These are phyloP conservation scores for Jacaranda mimosifolia DNA, from an alignment of 257 asterid species.

Conservation along the genomic window DNA sequence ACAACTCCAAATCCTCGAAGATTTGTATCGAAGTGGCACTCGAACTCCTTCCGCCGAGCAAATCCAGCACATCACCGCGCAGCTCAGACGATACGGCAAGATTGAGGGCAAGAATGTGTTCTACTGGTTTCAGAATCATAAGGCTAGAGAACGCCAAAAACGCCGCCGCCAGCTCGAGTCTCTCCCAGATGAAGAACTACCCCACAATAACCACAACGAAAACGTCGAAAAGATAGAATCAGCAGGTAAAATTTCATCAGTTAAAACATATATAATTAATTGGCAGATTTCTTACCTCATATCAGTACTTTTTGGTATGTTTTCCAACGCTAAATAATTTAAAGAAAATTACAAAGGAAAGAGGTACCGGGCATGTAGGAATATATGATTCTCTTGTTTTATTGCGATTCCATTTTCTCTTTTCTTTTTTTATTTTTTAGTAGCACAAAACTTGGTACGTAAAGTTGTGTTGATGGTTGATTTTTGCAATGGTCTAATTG, in stretches of 20 bases:
- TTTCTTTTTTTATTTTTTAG: slow-evolving; percentile 7
- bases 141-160: slow-evolving; percentile 91
- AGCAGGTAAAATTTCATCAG: slow-evolving; percentile 31
- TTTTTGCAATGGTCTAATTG: slow-evolving; percentile 9
- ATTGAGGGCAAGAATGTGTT: slow-evolving; percentile 96
- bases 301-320: not conserved
- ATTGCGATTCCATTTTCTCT: too few relatives aligned
- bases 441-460: slow-evolving; percentile 17
- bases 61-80: slow-evolving; percentile 88
- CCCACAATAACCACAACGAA: not conserved
- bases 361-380: not conserved
- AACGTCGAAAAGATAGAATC: slow-evolving; percentile 59
- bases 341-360: slow-evolving; percentile 27
- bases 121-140: slow-evolving; percentile 97
- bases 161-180: slow-evolving; percentile 85
- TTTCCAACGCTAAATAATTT: not conserved
- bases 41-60: slow-evolving; percentile 92
- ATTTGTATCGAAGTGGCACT: slow-evolving; percentile 77
- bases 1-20: slow-evolving; percentile 86
- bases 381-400: slow-evolving; percentile 24
- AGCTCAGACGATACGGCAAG: slow-evolving; percentile 81
- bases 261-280: not conserved
- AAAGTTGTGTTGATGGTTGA: slow-evolving; percentile 25
- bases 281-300: not conserved
- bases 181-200: slow-evolving; percentile 45